phyloP scores from a whole-genome alignment of 495 filamentous ascomycete species.

The Pseudotulostoma volvatum region DNA sequence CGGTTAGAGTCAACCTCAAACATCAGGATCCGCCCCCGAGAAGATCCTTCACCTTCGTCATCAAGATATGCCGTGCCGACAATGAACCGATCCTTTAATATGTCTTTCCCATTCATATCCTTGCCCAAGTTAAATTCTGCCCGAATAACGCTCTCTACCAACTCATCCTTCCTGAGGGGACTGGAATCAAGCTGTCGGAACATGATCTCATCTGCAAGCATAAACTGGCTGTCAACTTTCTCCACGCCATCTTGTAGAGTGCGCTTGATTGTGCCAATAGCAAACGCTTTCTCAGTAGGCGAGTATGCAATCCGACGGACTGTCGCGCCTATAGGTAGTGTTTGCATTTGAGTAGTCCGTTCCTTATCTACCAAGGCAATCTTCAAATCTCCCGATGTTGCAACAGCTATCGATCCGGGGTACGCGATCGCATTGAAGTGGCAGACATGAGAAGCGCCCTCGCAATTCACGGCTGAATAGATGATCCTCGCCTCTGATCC shows the following conservation, averaged over 20 bases:
- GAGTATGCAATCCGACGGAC: constrained; percentile 82
- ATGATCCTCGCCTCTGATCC: constrained; percentile 72
- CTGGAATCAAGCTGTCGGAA: constrained; percentile 37
- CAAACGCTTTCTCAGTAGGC: constrained; percentile 60
- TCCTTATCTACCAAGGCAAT: constrained; percentile 72
- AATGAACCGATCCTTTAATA: constrained; percentile 55
- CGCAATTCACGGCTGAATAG: constrained; percentile 90
- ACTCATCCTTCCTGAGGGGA: constrained; percentile 45
- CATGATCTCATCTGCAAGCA: constrained; percentile 42
- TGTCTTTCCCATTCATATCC: constrained; percentile 25
- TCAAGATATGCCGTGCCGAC: constrained; percentile 71
- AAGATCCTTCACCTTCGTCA: constrained; percentile 34
- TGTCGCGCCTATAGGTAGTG: constrained; percentile 61
- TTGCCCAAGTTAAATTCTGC: constrained; percentile 53
- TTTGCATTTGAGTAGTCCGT: constrained; percentile 71
- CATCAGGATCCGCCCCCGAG: constrained; percentile 64
- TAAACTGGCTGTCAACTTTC: constrained; percentile 40
- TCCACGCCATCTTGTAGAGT: constrained; percentile 39
- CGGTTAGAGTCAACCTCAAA: constrained; percentile 65
- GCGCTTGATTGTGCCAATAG: constrained; percentile 66
- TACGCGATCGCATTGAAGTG: constrained; percentile 69
- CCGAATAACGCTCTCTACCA: constrained; percentile 72
- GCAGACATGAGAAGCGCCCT: constrained; percentile 64
- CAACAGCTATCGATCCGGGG: constrained; percentile 63
- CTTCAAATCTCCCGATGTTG: constrained; percentile 58